Evolutionary conservation across 495 filamentous ascomycete species (phyloP).

Genomic region (Trichoderma virens): DNA sequence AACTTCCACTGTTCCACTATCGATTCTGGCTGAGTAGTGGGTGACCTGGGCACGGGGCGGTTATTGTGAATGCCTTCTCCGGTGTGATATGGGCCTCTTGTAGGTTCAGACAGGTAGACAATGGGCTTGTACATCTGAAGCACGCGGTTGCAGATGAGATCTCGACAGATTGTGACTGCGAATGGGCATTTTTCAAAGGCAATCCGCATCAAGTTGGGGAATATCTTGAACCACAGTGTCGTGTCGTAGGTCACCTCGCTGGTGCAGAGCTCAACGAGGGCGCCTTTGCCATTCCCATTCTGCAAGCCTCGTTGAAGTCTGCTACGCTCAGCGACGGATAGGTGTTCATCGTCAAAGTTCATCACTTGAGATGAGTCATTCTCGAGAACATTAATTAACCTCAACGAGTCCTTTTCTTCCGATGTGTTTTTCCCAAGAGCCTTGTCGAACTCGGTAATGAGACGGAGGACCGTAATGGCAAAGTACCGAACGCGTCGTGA

Average conservation of each 20-base stretch:
- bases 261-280: conserved; percentile 86
- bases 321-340: conserved; percentile 88
- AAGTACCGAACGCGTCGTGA: conserved; percentile 81
- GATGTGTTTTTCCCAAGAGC: conserved; percentile 61
- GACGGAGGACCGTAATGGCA: conserved; percentile 82
- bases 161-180: conserved; percentile 80
- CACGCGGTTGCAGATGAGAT: conserved; percentile 84
- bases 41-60: conserved; percentile 41
- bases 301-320: conserved; percentile 85
- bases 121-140: conserved; percentile 87
- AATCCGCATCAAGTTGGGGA: conserved; percentile 88
- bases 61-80: conserved; percentile 37
- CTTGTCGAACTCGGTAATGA: conserved; percentile 90
- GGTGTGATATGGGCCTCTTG: conserved; percentile 50
- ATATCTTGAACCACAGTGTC: conserved; percentile 94
- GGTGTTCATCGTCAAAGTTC: conserved; percentile 84
- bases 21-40: conserved; percentile 74
- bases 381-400: conserved; percentile 87
- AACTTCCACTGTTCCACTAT: conserved; percentile 97
- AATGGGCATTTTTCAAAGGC: conserved; percentile 86
- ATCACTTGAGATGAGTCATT: conserved; percentile 82
- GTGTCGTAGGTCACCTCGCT: conserved; percentile 94
- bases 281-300: conserved; percentile 74
- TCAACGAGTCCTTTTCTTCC: conserved; percentile 48
- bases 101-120: conserved; percentile 64